Conservation (phyloP, 306 rosid species). For the Prosopis cineraria region DNA sequence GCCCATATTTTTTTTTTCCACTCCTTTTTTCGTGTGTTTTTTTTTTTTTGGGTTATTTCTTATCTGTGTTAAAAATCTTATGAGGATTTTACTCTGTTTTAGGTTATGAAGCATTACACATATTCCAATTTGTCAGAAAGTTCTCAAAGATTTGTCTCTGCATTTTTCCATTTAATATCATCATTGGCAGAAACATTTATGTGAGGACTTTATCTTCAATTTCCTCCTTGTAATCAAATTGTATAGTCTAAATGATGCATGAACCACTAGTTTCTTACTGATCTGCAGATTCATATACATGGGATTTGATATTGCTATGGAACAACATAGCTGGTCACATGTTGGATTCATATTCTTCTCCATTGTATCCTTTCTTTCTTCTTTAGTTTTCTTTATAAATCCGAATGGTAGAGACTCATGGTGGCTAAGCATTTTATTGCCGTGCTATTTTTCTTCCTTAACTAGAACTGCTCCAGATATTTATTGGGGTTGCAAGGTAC, state of each 20-base stretch:
- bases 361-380: constrained; percentile 76
- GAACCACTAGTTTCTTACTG: constrained; percentile 17
- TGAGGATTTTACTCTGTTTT: constrained; percentile 35
- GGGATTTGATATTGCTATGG: constrained; percentile 99
- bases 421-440: constrained; percentile 28
- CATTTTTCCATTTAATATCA: constrained; percentile 93
- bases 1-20: constrained; percentile 33
- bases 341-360: constrained; percentile 98
- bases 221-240: constrained; percentile 28
- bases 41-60: constrained; percentile 13
- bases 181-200: constrained; percentile 97
- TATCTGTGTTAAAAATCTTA: constrained; percentile 22
- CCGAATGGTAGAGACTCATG: constrained; percentile 28
- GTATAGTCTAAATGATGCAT: constrained; percentile 26
- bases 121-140: constrained; percentile 89
- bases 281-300: constrained; percentile 92
- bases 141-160: constrained; percentile 88
- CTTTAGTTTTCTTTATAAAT: constrained; percentile 4
- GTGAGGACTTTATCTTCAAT: constrained; percentile 43
- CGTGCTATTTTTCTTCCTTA: constrained; percentile 58
- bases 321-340: constrained; percentile 98
- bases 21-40: too few species aligned
- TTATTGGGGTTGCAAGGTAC: constrained; percentile 93
- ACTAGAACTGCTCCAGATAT: constrained; percentile 66
- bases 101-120: constrained; percentile 99